Base-by-base conservation (phyloP, 2,329 filamentous ascomycete genomes). In the Neonectria magnoliae region DNA sequence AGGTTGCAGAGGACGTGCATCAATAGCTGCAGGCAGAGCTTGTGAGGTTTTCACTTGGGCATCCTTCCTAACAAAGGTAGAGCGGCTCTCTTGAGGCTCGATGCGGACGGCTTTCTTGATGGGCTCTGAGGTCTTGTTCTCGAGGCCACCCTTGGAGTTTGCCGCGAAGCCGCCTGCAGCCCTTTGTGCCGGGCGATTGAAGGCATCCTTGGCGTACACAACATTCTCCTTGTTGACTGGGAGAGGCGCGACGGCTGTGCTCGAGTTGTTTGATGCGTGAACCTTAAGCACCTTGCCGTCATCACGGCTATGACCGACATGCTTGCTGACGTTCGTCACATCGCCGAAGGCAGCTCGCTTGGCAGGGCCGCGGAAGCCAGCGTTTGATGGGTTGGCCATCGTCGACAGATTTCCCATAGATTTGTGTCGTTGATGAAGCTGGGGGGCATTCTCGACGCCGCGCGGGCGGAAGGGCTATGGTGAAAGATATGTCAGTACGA, bases 281-380 rank as follows among this genome's bases (percentile, higher is more conserved):
- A 68, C 68, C 66, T 82, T 83, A 60, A 69, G 62, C 14, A 68
- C 71, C 73, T 84, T 84, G 59, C 67, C 73, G 31, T 78, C 71
- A 54, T 81, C 74, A 27, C 76, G 71, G 47, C 64, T 71, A 29
- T 74, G 65, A 36, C 72, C 73, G 38, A 70, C 68, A 50, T 78
- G 76, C 66, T 81, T 81, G 44, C 83, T 75, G 50, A 85, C 89
- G 75, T 94, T 95, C 83, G 92, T 96, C 66, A 96, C 87, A 77
- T 97, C 94, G 54, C 88, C 92, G 79, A 97, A 94, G 13, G 89
- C 93, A 67, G 90, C 89, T 70, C 94, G 90, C 82, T 94, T 96
- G 60, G 90, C 84, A 62, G 87, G 76, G 42, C 78, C 79, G 31
- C 78, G 79, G 44, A 81, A 71, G 38, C 79, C 79, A 22, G 65